A percentile compares a stretch with the other conserved stretches of the same genome.
Evolutionary conservation across 1,139 yeast genomes (phyloP).

Genomic region (Dujonia santamariae): DNA sequence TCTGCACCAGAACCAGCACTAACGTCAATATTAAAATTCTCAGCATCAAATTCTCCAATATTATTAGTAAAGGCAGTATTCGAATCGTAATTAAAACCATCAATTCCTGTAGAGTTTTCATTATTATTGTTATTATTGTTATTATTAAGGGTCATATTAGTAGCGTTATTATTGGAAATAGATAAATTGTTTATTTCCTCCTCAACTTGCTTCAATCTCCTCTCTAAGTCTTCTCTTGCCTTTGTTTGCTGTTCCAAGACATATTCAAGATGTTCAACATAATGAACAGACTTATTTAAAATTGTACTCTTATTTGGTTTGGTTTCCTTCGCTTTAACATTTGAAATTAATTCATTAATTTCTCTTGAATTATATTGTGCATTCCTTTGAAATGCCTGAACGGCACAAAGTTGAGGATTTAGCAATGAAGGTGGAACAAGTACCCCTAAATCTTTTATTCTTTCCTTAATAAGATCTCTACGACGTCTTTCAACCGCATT

Average conservation of each 20-base stretch:
- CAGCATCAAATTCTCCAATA: too few species aligned
- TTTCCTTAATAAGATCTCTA: constrained; percentile 72
- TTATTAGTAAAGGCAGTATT: too few species aligned
- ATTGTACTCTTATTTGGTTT: constrained; percentile 74
- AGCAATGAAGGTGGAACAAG: constrained; percentile 70
- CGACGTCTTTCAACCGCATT: constrained; percentile 81
- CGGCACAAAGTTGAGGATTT: constrained; percentile 47
- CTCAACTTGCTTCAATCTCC: constrained; percentile 12
- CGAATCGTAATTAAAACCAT: too few species aligned
- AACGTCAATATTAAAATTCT: too few species aligned
- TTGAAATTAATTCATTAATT: constrained; percentile 34
- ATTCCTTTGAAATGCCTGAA: constrained; percentile 44
- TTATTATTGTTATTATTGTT: not conserved
- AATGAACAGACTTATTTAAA: constrained; percentile 65
- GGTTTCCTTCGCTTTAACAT: constrained; percentile 54
- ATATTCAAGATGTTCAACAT: constrained; percentile 52
- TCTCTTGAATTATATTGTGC: constrained; percentile 29
- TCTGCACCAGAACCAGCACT: too few species aligned
- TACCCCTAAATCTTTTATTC: constrained; percentile 68
- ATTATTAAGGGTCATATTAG: not conserved
- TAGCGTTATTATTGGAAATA: not conserved
- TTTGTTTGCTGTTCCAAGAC: constrained; percentile 37
- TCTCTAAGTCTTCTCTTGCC: constrained; percentile 20
- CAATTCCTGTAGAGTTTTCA: not conserved
- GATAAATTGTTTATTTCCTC: not conserved